Percentiles rank a stretch among this genome's conserved stretches.
These are phyloP conservation scores for Synchytrium microbalum DNA, from an alignment of 371 early-diverging fungal species.

Conservation along the genomic window DNA sequence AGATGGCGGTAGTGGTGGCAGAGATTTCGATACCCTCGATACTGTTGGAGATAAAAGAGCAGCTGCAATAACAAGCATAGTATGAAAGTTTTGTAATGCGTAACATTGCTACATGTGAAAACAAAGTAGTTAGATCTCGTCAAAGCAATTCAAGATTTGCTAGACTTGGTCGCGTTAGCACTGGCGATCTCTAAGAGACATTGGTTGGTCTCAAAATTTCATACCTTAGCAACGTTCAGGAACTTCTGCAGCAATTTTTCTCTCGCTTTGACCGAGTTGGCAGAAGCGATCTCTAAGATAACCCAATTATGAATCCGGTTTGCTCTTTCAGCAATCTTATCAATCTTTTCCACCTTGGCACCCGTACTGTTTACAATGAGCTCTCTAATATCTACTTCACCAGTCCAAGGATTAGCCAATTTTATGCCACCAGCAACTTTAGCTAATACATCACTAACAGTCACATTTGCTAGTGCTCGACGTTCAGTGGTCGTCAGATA, in stretches of 20 bases:
- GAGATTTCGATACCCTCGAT: conserved; percentile 35
- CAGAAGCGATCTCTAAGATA: conserved; percentile 40
- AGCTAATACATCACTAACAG: conserved; percentile 36
- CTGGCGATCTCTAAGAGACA: too few species aligned
- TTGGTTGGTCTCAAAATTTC: too few species aligned
- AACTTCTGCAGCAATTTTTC: too few species aligned
- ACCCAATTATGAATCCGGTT: conserved; percentile 47
- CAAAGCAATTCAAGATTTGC: too few species aligned
- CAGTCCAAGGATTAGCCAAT: conserved; percentile 10
- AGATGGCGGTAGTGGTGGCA: conserved; percentile 33
- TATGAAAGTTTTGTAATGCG: conserved; percentile 46
- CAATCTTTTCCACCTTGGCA: conserved; percentile 32
- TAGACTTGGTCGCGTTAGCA: too few species aligned
- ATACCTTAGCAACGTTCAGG: too few species aligned
- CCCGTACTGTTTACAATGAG: conserved; percentile 5
- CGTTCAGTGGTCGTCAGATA: conserved; percentile 42
- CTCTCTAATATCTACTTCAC: conserved; percentile 5
- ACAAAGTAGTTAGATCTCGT: too few species aligned
- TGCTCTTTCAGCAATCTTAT: conserved; percentile 38
- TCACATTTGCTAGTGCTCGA: conserved; percentile 34
- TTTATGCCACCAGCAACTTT: too few species aligned
- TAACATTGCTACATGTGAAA: too few species aligned
- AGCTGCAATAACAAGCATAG: conserved; percentile 40
- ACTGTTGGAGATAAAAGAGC: conserved; percentile 44
- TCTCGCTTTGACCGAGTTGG: conserved; percentile 28